These are phyloP conservation scores for Ganoderma sinense DNA, from an alignment of 1,284 basidiomycete genomes.

Conservation along the genomic window DNA sequence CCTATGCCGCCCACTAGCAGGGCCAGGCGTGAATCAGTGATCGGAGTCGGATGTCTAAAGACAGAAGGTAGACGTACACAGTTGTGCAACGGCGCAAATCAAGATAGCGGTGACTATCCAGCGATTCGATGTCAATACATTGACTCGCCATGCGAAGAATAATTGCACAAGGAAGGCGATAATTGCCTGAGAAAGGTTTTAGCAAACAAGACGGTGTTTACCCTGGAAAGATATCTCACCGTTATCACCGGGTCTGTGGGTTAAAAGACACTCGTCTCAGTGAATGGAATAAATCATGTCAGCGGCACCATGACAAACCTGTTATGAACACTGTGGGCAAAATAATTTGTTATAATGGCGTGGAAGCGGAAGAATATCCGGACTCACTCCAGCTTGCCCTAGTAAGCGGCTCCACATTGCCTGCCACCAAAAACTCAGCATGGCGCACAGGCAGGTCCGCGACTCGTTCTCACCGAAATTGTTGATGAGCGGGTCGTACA, in stretches of 20 bases:
- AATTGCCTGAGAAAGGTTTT: slow-evolving; percentile 38
- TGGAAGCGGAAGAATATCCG: neutral
- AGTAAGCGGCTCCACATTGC: neutral
- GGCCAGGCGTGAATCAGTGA: neutral
- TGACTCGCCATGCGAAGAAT: slow-evolving; percentile 48
- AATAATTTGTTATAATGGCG: neutral
- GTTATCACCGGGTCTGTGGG: neutral
- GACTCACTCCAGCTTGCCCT: neutral
- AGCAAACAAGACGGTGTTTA: neutral
- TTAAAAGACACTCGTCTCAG: neutral
- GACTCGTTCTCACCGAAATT: slow-evolving; percentile 4
- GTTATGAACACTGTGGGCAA: neutral
- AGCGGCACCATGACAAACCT: neutral
- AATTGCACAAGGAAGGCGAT: slow-evolving; percentile 43
- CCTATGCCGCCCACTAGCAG: neutral
- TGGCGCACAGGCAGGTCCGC: neutral
- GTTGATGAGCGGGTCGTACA: slow-evolving; percentile 41
- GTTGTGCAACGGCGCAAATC: neutral
- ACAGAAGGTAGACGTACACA: neutral
- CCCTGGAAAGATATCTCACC: neutral
- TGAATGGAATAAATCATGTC: neutral
- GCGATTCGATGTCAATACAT: slow-evolving; percentile 22
- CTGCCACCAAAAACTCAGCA: neutral
- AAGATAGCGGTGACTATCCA: slow-evolving; percentile 7
- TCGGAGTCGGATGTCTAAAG: too few relatives aligned